Evolutionary conservation across 306 rosid genomes (phyloP).

Genomic region (Cucumis hystrix): DNA sequence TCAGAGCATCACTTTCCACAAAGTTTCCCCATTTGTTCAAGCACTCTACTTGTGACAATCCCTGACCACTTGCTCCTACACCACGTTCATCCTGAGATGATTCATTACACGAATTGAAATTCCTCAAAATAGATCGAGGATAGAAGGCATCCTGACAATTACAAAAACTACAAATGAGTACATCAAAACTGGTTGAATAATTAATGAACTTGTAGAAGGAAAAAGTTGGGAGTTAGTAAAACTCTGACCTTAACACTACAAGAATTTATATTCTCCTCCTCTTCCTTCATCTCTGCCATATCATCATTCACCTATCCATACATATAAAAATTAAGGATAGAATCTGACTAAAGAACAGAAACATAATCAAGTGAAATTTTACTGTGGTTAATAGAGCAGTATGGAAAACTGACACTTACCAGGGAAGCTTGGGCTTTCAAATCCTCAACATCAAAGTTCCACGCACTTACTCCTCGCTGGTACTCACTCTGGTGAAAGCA

Average conservation of each 20-base stretch:
- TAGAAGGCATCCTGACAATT: conserved; percentile 36
- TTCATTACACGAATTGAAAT: conserved; percentile 33
- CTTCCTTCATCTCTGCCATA: conserved; percentile 55
- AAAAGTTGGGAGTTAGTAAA: conserved; percentile 11
- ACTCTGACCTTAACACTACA: conserved; percentile 20
- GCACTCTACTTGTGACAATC: conserved; percentile 25
- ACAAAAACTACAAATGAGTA: conserved; percentile 6
- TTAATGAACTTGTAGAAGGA: not conserved
- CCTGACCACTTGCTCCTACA: conserved; percentile 28
- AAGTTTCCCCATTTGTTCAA: conserved; percentile 28
- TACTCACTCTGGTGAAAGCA: conserved; percentile 68
- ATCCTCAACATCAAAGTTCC: conserved; percentile 93
- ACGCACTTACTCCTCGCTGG: conserved; percentile 98
- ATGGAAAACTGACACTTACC: conserved; percentile 31
- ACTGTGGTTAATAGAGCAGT: not conserved
- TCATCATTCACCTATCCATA: conserved; percentile 48
- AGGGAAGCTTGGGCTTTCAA: conserved; percentile 91
- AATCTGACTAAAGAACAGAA: not conserved
- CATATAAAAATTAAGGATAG: not conserved
- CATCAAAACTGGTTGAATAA: not conserved
- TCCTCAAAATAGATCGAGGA: conserved; percentile 29
- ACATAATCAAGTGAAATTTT: not conserved
- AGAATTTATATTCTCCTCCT: conserved; percentile 36
- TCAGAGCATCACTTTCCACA: conserved; percentile 30
- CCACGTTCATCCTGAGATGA: conserved; percentile 23